Percentiles rank a stretch among this genome's conserved stretches.
These are phyloP conservation scores for Leonotis leonurus DNA, from an alignment of 257 asterid species.

Conservation along the genomic window DNA sequence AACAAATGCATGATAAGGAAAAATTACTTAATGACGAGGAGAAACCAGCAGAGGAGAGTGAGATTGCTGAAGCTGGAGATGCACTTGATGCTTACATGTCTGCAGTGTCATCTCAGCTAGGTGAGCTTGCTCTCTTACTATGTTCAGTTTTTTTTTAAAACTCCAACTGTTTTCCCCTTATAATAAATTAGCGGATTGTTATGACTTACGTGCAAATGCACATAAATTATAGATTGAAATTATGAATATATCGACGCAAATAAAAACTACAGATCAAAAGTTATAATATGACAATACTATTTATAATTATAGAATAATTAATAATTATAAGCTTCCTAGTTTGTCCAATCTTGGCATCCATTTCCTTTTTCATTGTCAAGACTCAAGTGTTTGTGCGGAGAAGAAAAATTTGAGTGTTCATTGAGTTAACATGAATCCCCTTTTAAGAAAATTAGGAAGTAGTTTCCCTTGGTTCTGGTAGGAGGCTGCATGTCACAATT, in stretches of 20 bases:
- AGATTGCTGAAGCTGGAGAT: constrained; percentile 62
- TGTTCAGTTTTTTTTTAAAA: not conserved
- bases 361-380: not conserved
- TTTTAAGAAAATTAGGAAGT: not conserved
- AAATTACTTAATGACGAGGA: constrained; percentile 50
- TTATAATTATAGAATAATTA: no score
- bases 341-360: not conserved
- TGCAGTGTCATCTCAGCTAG: constrained; percentile 84
- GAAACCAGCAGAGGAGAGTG: constrained; percentile 26
- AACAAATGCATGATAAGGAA: constrained; percentile 60
- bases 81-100: constrained; percentile 96
- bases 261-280: no score
- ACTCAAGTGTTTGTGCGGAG: not conserved
- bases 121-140: constrained; percentile 31
- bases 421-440: not conserved
- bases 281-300: no score
- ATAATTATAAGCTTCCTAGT: not conserved
- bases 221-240: no score
- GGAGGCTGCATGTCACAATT: not conserved
- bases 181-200: not conserved
- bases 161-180: not conserved
- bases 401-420: not conserved
- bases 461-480: not conserved
- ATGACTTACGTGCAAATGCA: no score
- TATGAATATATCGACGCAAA: no score